Base-by-base conservation (phyloP, 2,329 filamentous ascomycete genomes). In the Septoria petroselini region DNA sequence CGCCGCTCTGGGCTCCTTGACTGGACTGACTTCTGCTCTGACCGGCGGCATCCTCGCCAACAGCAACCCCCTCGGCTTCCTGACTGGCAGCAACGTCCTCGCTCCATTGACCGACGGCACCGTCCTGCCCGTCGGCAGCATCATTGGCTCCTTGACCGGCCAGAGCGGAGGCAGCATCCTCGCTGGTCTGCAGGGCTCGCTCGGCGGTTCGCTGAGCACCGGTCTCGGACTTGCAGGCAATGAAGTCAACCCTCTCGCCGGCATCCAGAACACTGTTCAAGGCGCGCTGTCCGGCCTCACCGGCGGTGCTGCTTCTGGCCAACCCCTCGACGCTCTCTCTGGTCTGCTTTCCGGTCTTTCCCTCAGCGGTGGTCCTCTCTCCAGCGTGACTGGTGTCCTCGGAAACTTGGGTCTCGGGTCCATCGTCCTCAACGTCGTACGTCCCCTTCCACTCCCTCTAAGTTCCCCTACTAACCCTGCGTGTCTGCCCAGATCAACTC, bases 401-500 rank as follows among this genome's bases (percentile, higher is more conserved):
- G 35, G 40, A 9, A 49, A 41, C 38, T 38, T 52, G 11, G 46
- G 41, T 38, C 45, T 50, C n/a, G 37, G 35, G 14, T 50, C 45
- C 0, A 53, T 53, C 37, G 29, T 53, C 29, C 17, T 53, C 41
- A 53, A 53, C 30, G 33, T 42, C 18, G 51, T 53, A 48, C 21
- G 50, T 40, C n/a, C 0, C 40, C 2, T 37, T 23, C 14, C 33
- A 23, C 8, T 4, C 11, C 5, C 19, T 18, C 11, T 29, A 14
- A 3, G 11, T 17, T 17, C 34, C 34, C 8, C 19, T 2, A 7
- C 34, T 41, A 50, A 17, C 52, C 46, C 9, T 7, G 21, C 1
- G 8, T 8, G 2, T 18, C 5, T 21, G 27, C 25, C 15, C 19
- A 55, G 53, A 23, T 41, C 33, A 29, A 43, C 14, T 17, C 25